phyloP scores from a whole-genome alignment of 2,329 filamentous ascomycete genomes.

The Trichophyton equinum region DNA sequence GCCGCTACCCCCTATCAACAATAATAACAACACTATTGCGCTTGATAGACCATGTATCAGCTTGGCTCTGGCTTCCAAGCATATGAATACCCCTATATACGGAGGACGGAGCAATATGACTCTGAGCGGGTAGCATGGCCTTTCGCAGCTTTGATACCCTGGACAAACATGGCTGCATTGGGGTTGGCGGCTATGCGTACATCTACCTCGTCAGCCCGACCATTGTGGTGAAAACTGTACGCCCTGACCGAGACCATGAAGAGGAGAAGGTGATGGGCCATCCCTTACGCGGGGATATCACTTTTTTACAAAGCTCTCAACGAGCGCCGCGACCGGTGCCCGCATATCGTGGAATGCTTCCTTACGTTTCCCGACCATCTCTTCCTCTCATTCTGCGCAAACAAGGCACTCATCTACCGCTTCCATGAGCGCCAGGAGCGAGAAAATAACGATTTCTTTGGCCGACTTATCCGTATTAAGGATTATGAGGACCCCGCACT shows the following conservation, averaged over 20 bases:
- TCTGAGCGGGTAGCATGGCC: neutral
- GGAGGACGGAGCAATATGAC: too few relatives aligned
- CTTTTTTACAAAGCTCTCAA: conserved; percentile 12
- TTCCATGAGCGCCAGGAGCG: conserved; percentile 10
- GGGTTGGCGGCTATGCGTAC: neutral
- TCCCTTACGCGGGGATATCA: conserved; percentile 9
- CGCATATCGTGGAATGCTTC: conserved; percentile 13
- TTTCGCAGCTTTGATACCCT: neutral
- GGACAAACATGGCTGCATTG: neutral
- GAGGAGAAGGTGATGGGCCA: neutral
- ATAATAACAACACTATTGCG: too few relatives aligned
- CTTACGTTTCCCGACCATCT: conserved; percentile 12
- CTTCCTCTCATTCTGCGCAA: conserved; percentile 13
- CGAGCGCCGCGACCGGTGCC: conserved; percentile 10
- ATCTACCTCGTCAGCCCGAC: neutral
- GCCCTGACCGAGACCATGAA: neutral
- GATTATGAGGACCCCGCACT: conserved; percentile 14
- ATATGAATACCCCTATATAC: too few relatives aligned
- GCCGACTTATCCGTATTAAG: conserved; percentile 12
- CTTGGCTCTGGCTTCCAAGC: too few relatives aligned
- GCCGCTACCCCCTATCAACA: too few relatives aligned
- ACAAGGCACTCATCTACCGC: conserved; percentile 2
- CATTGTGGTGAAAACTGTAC: neutral
- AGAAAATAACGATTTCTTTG: conserved; percentile 2
- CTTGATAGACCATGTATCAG: too few relatives aligned